A percentile compares a stretch with the other conserved stretches of the same genome.
phyloP scores from a whole-genome alignment of 768 basidiomycete species.

The Collybia mongolica region DNA sequence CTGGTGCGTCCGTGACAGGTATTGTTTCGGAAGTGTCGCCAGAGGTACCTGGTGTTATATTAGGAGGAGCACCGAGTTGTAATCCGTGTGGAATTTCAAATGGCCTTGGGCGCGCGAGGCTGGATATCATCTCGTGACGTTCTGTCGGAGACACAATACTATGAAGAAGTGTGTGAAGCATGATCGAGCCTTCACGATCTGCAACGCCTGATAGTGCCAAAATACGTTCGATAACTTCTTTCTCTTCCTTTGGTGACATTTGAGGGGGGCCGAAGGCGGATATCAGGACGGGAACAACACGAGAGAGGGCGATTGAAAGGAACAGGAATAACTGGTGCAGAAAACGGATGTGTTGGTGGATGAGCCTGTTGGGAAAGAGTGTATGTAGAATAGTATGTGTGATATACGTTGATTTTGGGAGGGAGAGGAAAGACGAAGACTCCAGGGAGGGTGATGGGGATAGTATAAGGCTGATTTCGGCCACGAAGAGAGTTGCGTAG shows the following conservation, averaged over 20 bases:
- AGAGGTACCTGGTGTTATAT: not conserved
- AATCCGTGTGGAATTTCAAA: conserved; percentile 16
- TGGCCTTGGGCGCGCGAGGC: conserved; percentile 36
- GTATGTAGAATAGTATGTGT: conserved; percentile 17
- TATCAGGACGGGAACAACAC: conserved; percentile 69
- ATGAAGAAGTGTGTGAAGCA: conserved; percentile 54
- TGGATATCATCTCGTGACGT: conserved; percentile 29
- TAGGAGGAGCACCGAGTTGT: conserved; percentile 8
- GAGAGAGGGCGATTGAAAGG: conserved; percentile 66
- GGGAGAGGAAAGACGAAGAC: conserved; percentile 14
- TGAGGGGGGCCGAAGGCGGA: conserved; percentile 42
- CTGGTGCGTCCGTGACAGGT: conserved; percentile 4
- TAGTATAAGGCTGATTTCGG: conserved; percentile 67
- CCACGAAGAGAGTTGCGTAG: conserved; percentile 58
- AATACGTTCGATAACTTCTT: conserved; percentile 42
- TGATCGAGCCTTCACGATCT: conserved; percentile 59
- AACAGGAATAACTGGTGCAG: conserved; percentile 79
- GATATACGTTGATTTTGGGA: conserved; percentile 20
- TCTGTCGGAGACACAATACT: conserved; percentile 39
- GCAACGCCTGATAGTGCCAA: conserved; percentile 31
- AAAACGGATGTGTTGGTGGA: conserved; percentile 76
- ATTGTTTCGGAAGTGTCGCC: not conserved
- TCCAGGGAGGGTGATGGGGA: conserved; percentile 45
- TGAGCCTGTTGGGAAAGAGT: conserved; percentile 64
- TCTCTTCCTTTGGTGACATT: conserved; percentile 34